Evolutionary conservation across 1,284 basidiomycete genomes (phyloP), one percentile per base, ranked within the genome.

Genomic region (Ceratobasidium sp.): DNA sequence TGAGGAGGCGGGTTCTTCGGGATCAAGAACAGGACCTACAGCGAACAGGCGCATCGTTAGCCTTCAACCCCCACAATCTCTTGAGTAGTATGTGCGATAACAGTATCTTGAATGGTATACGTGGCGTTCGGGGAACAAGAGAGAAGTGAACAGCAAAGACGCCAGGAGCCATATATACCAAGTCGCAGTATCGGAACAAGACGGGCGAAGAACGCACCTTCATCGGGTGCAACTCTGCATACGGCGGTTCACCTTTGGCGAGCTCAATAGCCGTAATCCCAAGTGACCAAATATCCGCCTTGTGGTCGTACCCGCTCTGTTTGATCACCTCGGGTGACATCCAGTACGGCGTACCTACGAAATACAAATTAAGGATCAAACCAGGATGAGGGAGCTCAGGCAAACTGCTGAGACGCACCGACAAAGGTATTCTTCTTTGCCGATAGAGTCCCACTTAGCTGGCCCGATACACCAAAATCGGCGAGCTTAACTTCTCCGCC

Each of bases 311-410:
- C 9, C 98, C 98, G 79, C 95, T 97, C 86, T 99, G 97, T 86
- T 99, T 99, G 88, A 99, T 99, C 28, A 99, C 97, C 84, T 99
- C 97, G 7, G 97, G 97, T 28, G 96, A 96, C 97, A 99, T 99
- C 96, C 96, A 98, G 83, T 97, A 97, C 1, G 96, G 96, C 17
- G 97, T 97, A 42, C 74, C 74, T 67, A 38, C 50, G 54, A 38
- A 33, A 33, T 33, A 96, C 95, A 80, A 88, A 85, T 81, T 88
- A 87, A 2, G 97, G 93, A 81, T 98, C 96, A 33, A 33, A 33
- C 33, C 33, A 33, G 33, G 33, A 33, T 33, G 33, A 33, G 33
- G 96, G 96, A 4, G 97, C 98, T 38, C 95, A 95, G 77, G 98
- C 96, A 83, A 98, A 33, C 33, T 33, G 33, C 33, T 33, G 33